Evolutionary conservation across 305 asterid species (phyloP), one percentile per base, ranked within the genome.

Genomic region (Fraxinus latifolia): DNA sequence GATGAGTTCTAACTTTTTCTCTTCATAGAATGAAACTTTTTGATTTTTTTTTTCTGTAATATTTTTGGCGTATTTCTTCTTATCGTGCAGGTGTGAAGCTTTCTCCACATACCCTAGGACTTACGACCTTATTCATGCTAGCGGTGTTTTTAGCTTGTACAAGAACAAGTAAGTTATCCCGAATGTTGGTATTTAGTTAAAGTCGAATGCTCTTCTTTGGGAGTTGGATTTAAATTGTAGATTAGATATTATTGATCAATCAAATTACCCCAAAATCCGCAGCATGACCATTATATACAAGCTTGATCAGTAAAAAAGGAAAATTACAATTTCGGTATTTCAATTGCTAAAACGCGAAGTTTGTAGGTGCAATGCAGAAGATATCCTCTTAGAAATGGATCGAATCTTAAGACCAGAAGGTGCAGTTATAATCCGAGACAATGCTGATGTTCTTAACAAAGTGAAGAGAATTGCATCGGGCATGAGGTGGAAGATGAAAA

Each of bases 21-120:
- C 67, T 5, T 55, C 27, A 17, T 19, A 55, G 67, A 4, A 7
- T 6, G 29, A 19, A 58, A 19, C 68, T 19, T 58, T 58, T 19
- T 19, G 14, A 17, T 6, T 6, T 19, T 58, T 53, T 68, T 31
- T 70, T 31, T 1, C 39, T 15, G 7, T 32, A 17, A 33, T 39
- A 17, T 29, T 50, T 70, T 34, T 21, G 21, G 31, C 23, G 17
- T 31, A 5, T 29, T 39, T 53, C 74, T 74, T 65, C 39, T 27
- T 84, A 25, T 15, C 53, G 39, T 77, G 50, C 86, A 88, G 91
- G 90, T 87, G 92, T 44, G 93, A 90, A 82, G 92, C 87, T 55
- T 89, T 90, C 91, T 90, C 92, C 27, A 89, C 93, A 2, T 90
- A 89, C 65, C 93, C 93, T 14, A 87, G 93, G 78, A 87, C 91